Evolutionary conservation across 164 flowering plant genomes (phyloP).

Genomic region (Magnolia kwangsiensis): DNA sequence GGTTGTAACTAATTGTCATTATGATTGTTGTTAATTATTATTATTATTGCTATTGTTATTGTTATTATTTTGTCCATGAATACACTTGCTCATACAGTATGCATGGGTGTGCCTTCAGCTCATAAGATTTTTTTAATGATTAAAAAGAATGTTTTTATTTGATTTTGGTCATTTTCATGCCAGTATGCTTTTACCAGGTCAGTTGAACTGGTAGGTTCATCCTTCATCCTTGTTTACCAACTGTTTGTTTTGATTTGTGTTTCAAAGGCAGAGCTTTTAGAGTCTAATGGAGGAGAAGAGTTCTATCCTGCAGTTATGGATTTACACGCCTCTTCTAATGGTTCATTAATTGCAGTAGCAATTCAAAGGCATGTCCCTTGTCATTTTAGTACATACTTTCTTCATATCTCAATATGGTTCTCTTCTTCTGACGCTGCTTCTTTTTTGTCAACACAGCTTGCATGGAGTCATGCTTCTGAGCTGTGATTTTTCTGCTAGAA

Average conservation of each 20-base stretch:
- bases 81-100: too few species aligned
- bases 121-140: too few species aligned
- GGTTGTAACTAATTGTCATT: too few species aligned
- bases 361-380: constrained; percentile 58
- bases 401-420: background rate
- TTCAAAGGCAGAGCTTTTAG: constrained; percentile 58
- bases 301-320: constrained; percentile 53
- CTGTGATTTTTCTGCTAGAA: constrained; percentile 46
- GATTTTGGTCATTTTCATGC: background rate
- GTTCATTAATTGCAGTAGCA: constrained; percentile 68
- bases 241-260: constrained; percentile 11
- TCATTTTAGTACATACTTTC: constrained; percentile 1
- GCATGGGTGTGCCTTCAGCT: too few species aligned
- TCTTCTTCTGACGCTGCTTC: constrained; percentile 1
- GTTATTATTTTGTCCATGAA: too few species aligned
- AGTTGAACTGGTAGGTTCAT: background rate
- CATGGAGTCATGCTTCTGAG: constrained; percentile 61
- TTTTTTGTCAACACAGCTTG: constrained; percentile 41
- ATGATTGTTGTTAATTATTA: too few species aligned
- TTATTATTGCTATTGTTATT: too few species aligned
- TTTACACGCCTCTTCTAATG: constrained; percentile 55
- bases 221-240: background rate
- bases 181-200: background rate
- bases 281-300: constrained; percentile 41
- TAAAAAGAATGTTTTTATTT: background rate